These are phyloP conservation scores for Nemania sp. DNA, from an alignment of 2,329 filamentous ascomycete genomes.

Conservation along the genomic window DNA sequence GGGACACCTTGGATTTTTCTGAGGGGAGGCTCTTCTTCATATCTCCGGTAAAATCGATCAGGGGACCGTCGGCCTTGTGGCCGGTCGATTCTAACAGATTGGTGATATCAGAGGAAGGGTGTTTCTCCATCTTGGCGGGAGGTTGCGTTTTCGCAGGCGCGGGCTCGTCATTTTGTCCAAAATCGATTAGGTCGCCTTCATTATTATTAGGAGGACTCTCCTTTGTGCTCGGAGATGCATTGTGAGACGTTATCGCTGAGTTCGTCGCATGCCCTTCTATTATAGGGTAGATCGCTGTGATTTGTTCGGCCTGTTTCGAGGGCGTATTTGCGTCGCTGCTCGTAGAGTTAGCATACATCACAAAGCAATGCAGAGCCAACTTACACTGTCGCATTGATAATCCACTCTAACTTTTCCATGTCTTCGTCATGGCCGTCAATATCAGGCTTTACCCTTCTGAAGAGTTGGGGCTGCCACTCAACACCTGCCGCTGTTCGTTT, in stretches of 20 bases:
- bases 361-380: slow-evolving; percentile 26
- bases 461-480: slow-evolving; percentile 87
- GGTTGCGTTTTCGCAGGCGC: slow-evolving; percentile 9
- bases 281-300: slow-evolving; percentile 84
- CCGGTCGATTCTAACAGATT: slow-evolving; percentile 52
- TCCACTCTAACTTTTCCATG: slow-evolving; percentile 91
- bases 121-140: neutral
- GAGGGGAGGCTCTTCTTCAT: slow-evolving; percentile 54
- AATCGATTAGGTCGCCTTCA: slow-evolving; percentile 58
- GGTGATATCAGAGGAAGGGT: slow-evolving; percentile 44
- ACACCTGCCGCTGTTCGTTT: slow-evolving; percentile 74
- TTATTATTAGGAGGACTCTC: slow-evolving; percentile 23
- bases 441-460: slow-evolving; percentile 73
- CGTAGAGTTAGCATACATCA: slow-evolving; percentile 21
- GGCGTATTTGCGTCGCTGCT: slow-evolving; percentile 62
- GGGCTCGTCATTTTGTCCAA: slow-evolving; percentile 50
- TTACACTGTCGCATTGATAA: slow-evolving; percentile 85
- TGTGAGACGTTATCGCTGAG: slow-evolving; percentile 60
- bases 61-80: slow-evolving; percentile 50
- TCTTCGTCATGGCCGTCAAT: slow-evolving; percentile 74
- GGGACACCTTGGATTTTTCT: slow-evolving; percentile 13
- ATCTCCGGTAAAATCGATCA: slow-evolving; percentile 61
- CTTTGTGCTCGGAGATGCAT: slow-evolving; percentile 32
- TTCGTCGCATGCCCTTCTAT: slow-evolving; percentile 71
- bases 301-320: slow-evolving; percentile 75